Conservation (phyloP, 345 rosid species). For the Dimocarpus longan region DNA sequence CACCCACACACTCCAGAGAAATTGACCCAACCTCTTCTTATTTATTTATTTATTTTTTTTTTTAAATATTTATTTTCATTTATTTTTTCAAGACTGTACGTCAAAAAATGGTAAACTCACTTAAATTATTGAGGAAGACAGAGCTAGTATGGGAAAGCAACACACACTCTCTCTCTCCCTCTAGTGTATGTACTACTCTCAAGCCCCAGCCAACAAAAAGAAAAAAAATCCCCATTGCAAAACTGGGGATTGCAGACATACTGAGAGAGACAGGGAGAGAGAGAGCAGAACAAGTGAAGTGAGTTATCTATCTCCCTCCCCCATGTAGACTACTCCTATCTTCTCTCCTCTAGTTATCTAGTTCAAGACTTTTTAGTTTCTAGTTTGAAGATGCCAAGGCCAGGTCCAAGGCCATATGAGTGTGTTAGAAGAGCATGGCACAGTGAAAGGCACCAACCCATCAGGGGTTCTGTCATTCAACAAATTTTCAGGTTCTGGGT, state of each 20-base stretch:
- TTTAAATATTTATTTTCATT: not conserved
- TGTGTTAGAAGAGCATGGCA: constrained; percentile 98
- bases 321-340: constrained; percentile 25
- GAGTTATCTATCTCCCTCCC: constrained; percentile 30
- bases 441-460: constrained; percentile 90
- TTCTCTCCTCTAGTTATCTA: not conserved
- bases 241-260: constrained; percentile 38
- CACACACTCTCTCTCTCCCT: constrained; percentile 24
- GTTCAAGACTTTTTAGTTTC: too few relatives aligned
- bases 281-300: constrained; percentile 20
- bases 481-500: constrained; percentile 89
- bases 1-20: constrained; percentile 9
- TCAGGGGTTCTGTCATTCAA: constrained; percentile 82
- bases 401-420: constrained; percentile 95
- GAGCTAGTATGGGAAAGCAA: constrained; percentile 36
- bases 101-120: not conserved
- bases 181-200: constrained; percentile 20
- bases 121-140: constrained; percentile 37
- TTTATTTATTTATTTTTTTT: not conserved
- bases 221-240: constrained; percentile 26
- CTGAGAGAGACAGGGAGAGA: constrained; percentile 18
- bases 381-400: constrained; percentile 74
- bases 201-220: constrained; percentile 26
- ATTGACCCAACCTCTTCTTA: constrained; percentile 11
- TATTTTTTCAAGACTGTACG: constrained; percentile 18